Conservation (phyloP, 31 red algal genomes). For the Odonthalia washingtoniensis region DNA sequence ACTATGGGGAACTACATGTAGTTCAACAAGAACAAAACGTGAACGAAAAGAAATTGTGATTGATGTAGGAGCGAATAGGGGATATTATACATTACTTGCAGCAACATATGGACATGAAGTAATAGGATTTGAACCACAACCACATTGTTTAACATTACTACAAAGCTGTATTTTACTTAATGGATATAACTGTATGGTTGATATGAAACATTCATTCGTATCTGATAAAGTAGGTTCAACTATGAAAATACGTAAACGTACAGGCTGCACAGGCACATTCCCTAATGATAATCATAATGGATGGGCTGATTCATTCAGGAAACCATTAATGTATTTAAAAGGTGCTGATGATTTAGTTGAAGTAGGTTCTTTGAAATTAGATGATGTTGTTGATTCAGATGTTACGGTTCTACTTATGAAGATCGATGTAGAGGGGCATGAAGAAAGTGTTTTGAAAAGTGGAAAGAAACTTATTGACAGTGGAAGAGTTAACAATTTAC, state of each 20-base stretch:
- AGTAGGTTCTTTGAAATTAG: slow-evolving; percentile 15
- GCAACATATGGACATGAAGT: slow-evolving; percentile 48
- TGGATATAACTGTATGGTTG: slow-evolving; percentile 19
- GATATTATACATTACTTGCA: slow-evolving; percentile 49
- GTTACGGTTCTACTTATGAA: slow-evolving; percentile 38
- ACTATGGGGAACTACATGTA: slow-evolving; percentile 41
- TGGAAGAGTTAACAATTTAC: slow-evolving; percentile 33
- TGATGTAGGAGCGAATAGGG: slow-evolving; percentile 48
- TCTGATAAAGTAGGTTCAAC: slow-evolving; percentile 14
- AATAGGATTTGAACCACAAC: slow-evolving; percentile 40
- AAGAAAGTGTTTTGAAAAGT: slow-evolving; percentile 28
- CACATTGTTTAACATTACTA: slow-evolving; percentile 31
- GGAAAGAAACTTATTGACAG: background rate
- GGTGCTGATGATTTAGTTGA: slow-evolving; percentile 42
- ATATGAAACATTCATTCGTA: slow-evolving; percentile 37
- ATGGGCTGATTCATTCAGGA: slow-evolving; percentile 43
- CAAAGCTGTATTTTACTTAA: slow-evolving; percentile 19
- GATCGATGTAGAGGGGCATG: slow-evolving; percentile 57
- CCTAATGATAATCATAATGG: slow-evolving; percentile 53
- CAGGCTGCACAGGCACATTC: slow-evolving; percentile 50
- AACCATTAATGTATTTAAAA: slow-evolving; percentile 10
- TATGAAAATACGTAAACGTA: slow-evolving; percentile 38
- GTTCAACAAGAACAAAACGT: background rate
- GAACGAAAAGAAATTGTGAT: background rate
- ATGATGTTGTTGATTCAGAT: slow-evolving; percentile 31